These are phyloP conservation scores for Chaetomium sp. DNA, from an alignment of 2,329 filamentous ascomycete species.

Conservation along the genomic window DNA sequence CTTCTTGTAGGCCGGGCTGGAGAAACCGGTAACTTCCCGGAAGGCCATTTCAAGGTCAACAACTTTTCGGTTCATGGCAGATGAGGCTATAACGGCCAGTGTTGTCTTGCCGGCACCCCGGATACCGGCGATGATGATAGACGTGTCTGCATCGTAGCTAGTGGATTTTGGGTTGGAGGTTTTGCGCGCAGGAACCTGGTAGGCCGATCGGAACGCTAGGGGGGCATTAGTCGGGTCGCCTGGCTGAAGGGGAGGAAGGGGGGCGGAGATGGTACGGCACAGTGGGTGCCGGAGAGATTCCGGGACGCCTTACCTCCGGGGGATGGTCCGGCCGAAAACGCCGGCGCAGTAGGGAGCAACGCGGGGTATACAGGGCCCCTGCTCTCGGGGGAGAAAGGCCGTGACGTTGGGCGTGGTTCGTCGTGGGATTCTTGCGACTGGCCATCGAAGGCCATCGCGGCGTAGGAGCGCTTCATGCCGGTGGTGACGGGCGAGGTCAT, in stretches of 20 bases:
- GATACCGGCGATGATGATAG: slow-evolving; percentile 72
- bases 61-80: slow-evolving; percentile 67
- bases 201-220: slow-evolving; percentile 30
- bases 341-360: not conserved
- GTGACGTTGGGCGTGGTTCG: slow-evolving; percentile 19
- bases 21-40: slow-evolving; percentile 62
- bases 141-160: slow-evolving; percentile 62
- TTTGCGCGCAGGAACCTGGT: slow-evolving; percentile 25
- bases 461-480: slow-evolving; percentile 36
- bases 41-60: slow-evolving; percentile 72
- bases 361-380: slow-evolving; percentile 10
- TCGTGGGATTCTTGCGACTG: not conserved
- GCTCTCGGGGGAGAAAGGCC: slow-evolving; percentile 12
- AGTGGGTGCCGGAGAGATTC: not conserved
- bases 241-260: not conserved
- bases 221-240: slow-evolving; percentile 3
- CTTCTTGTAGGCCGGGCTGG: slow-evolving; percentile 65
- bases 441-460: slow-evolving; percentile 30
- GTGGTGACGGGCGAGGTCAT: slow-evolving; percentile 31
- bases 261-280: not conserved
- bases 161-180: slow-evolving; percentile 32
- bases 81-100: slow-evolving; percentile 72
- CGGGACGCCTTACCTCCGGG: slow-evolving; percentile 18
- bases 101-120: slow-evolving; percentile 76
- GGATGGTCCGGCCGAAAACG: not conserved